Evolutionary conservation across 768 basidiomycete genomes (phyloP), one percentile per base, ranked within the genome.

Genomic region (Termitomyces eurrhizus): DNA sequence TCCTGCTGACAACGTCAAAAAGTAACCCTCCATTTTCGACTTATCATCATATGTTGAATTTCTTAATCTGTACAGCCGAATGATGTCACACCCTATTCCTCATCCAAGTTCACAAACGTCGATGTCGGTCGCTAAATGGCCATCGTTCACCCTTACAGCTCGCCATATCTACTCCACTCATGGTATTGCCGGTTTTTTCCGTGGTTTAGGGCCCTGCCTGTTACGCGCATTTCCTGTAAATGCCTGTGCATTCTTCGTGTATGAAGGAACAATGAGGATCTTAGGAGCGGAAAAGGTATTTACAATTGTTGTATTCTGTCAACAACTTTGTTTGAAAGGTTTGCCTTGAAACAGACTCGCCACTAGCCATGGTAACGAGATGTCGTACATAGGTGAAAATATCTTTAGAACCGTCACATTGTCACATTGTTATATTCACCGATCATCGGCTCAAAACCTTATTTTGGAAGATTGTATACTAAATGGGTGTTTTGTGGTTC

Each of bases 1-100:
- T 63, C 88, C 90, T 4, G 80, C 86, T 58, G 92, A 94, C 73
- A 91, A 91, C 69, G 76, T 92, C 62, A 93, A 94, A 74, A 93
- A 91, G 90, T 90, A 67, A 60, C 78, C 51, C 50, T 46, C 52
- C 32, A 42, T 58, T 49, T 51, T 52, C 45, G 24, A 46, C 53
- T 32, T 36, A 49, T 59, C 48, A 39, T 48, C 61, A 21, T 26
- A 54, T 62, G 44, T 52, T 62, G 41, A 68, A 60, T 49, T 61
- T 60, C 36, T 58, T 55, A 51, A 59, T 66, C 21, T 52, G 44
- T 48, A 18, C 60, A 88, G 86, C 69, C 86, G 84, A 48, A 88
- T 88, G 82, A 85, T 88, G 85, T 75, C 84, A 0, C 70, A 80
- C 58, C 82, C 85, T 32, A 75, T 78, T 66, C 81, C 82, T 16